Base-by-base conservation (phyloP, 1,284 basidiomycete species). In the Cutaneotrichosporon sp. region DNA sequence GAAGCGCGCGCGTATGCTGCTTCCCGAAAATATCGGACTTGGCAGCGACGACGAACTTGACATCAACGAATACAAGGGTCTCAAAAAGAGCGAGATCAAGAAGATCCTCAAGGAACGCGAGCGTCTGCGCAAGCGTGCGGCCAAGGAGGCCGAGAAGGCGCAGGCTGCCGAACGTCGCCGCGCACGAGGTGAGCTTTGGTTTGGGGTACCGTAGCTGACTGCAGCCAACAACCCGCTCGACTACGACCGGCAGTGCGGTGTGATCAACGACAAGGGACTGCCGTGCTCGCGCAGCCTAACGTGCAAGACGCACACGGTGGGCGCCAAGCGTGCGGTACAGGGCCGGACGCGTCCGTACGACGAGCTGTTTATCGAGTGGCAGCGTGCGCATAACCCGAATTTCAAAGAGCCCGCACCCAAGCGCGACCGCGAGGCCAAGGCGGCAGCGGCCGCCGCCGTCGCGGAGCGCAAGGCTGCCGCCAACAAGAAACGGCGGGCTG, bases 301-400 rank as follows among this genome's bases (percentile, higher is more conserved):
- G 0, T 98, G 94, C 80, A 98, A 98, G 76, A 92, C 94, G 4
- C 94, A 98, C 71, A 88, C 90, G 1, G 96, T 98, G 87, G 91
- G 91, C 30, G 89, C 91, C 22, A 98, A 98, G 73, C 87, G 96
- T 18, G 82, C 88, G 8, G 92, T 98, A 0, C 81, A 83, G 61
- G 91, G 91, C 26, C 87, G 96, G 9, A 88, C 88, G 0, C 83
- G 86, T 46, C 75, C 78, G 2, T 98, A 92, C 72, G 93, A 97
- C 67, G 85, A 86, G 51, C 81, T 98, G 10, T 80, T 92, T 14
- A 79, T 89, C 39, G 93, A 97, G 54, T 97, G 91, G 90, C 89
- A 96, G 65, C 85, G 90, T 39, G 84, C 83, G 35, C 84, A 93
- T 68, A 93, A 96, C 64, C 91, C 92, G 1, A 90, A 92, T 61